Base-by-base conservation (phyloP, 1,139 yeast genomes). In the Geotrichum fermentans region DNA sequence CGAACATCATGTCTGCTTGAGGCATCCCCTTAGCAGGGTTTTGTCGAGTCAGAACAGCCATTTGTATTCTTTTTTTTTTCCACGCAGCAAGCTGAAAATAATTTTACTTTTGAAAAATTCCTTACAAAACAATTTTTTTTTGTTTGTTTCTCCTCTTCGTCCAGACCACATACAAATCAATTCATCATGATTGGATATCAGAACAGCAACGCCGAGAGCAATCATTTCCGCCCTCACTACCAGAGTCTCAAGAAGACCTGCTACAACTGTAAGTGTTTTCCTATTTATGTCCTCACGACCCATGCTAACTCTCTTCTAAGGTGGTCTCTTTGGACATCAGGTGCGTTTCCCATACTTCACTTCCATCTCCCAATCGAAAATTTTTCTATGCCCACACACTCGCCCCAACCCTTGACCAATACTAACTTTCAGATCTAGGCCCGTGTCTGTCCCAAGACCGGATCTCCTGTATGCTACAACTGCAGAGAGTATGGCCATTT, bases 401-500 rank as follows among this genome's bases (percentile, higher is more conserved):
- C 17, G 20, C 14, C 10, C 35, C 13, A 39, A 39, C 42, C 42
- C 17, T 13, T 28, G 34, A 26, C 33, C 33, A 18, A 29, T 21
- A n/a, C n/a, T n/a, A n/a, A 8, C 21, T 16, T 37, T 32, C 20
- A 29, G 17, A 18, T 29, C 36, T 54, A 65, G 66, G 69, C 70
- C 50, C 63, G 64, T 47, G 65, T 57, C 32, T 66, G 70, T 55
- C 68, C 69, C 42, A 62, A 61, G 54, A 55, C 58, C 29, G 70
- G 69, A 35, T 61, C 54, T 55, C 70, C 70, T 22, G 65, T 65
- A 32, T 66, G 70, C 55, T 64, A 64, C 60, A 64, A 64, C 53
- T 64, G 68, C 26, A 41, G 43, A 55, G 53, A 59, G 37, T 60
- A 61, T 50, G 95, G 96, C 50, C 96, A 87, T 74, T 75, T 86